Percentiles rank a stretch among this genome's conserved stretches.
Conservation (phyloP, 805 yeast genomes). For the Wickerhamomyces pijperi region DNA sequence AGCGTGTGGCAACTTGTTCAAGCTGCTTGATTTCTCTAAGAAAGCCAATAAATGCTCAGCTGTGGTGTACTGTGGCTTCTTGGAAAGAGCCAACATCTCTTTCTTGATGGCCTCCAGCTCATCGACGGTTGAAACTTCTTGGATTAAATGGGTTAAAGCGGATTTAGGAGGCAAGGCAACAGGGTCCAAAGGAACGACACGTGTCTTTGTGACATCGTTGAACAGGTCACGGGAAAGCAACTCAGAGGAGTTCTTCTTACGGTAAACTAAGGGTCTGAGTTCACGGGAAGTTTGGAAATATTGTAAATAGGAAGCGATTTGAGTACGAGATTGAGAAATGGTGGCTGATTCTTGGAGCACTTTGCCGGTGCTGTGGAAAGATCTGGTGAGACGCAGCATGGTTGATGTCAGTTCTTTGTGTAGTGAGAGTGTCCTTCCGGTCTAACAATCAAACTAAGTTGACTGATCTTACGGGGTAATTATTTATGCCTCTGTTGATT, state of each 20-base stretch:
- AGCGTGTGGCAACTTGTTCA: conserved; percentile 14
- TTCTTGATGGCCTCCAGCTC: conserved; percentile 9
- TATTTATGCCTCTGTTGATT: conserved; percentile 3
- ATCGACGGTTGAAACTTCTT: conserved; percentile 10
- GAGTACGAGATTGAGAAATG: conserved; percentile 11
- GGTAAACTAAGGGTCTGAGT: conserved; percentile 27
- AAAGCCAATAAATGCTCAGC: conserved; percentile 11
- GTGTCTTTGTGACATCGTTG: conserved; percentile 23
- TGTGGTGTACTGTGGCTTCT: conserved; percentile 12
- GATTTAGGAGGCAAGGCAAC: conserved; percentile 19
- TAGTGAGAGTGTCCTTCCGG: background rate
- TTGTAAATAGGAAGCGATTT: conserved; percentile 21
- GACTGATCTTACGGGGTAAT: background rate
- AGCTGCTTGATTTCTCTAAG: conserved; percentile 13
- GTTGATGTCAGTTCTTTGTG: background rate
- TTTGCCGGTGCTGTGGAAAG: conserved; percentile 7
- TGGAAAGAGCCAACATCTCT: conserved; percentile 10
- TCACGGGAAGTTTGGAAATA: conserved; percentile 23
- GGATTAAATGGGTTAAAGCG: conserved; percentile 17
- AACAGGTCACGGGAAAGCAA: conserved; percentile 28
- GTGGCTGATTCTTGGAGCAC: conserved; percentile 4
- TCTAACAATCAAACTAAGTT: too few relatives aligned
- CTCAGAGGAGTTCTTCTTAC: conserved; percentile 27
- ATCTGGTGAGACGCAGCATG: conserved; percentile 11
- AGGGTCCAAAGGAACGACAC: conserved; percentile 23